These are phyloP conservation scores for Plasmodium gonderi DNA, from an alignment of 169 alveolate species.

Conservation along the genomic window DNA sequence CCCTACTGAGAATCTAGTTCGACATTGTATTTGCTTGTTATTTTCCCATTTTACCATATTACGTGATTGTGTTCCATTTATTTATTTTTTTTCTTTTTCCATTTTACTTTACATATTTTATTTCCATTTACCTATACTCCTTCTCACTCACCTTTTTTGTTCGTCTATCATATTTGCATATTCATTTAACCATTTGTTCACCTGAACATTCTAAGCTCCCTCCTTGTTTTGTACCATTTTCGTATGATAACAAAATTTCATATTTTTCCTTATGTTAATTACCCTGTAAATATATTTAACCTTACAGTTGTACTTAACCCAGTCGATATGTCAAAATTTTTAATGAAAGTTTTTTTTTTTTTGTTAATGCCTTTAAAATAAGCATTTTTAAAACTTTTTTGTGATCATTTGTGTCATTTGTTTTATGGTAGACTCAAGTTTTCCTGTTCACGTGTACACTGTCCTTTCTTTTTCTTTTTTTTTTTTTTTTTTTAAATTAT, in stretches of 20 bases:
- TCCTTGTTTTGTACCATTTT: conserved; percentile 23
- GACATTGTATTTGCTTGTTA: not conserved
- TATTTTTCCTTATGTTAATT: conserved; percentile 17
- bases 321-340: conserved; percentile 10
- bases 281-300: conserved; percentile 4
- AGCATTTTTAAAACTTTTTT: conserved; percentile 13
- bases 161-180: too few relatives aligned
- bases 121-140: not conserved
- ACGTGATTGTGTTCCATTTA: conserved; percentile 1
- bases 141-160: not conserved
- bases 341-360: conserved; percentile 9
- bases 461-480: conserved; percentile 4
- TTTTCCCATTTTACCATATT: too few relatives aligned
- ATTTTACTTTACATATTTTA: conserved; percentile 4
- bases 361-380: conserved; percentile 27
- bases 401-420: conserved; percentile 35
- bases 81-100: not conserved
- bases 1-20: not conserved
- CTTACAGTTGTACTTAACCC: conserved; percentile 41
- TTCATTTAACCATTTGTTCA: too few relatives aligned
- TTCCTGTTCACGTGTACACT: not conserved
- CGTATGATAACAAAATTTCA: conserved; percentile 3
- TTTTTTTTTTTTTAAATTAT: conserved; percentile 7
- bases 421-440: conserved; percentile 7
- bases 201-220: too few relatives aligned